Evolutionary conservation across 208 protist genomes (phyloP).

Genomic region (Trypanosoma lewisi): DNA sequence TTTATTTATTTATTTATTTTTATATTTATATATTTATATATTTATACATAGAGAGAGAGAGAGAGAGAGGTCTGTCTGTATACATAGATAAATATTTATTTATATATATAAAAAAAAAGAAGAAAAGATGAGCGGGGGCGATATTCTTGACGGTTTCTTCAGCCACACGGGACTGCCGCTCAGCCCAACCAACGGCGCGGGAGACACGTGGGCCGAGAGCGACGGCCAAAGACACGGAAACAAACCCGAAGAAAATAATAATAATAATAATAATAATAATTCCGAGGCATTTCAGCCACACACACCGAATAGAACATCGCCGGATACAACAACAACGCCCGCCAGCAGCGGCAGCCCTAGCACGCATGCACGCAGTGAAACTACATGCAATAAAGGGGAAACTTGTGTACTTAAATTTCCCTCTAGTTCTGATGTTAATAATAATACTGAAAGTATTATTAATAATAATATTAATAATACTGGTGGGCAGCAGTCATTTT

Average conservation of each 20-base stretch:
- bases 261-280: slow-evolving; percentile 16
- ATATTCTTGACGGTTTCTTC: slow-evolving; percentile 30
- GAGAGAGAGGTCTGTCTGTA: neutral
- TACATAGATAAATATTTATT: slow-evolving; percentile 9
- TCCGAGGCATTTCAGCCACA: slow-evolving; percentile 13
- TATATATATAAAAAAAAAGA: slow-evolving; percentile 5
- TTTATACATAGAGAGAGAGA: slow-evolving; percentile 5
- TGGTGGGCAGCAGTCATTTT: neutral
- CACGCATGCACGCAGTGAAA: too few species aligned
- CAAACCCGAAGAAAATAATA: neutral
- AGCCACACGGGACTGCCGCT: neutral
- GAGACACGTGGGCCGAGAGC: neutral
- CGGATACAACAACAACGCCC: slow-evolving; percentile 2
- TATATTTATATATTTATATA: slow-evolving; percentile 9
- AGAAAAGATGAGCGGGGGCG: slow-evolving; percentile 9
- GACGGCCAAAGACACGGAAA: neutral
- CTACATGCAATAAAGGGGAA: slow-evolving; percentile 4
- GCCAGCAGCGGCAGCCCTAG: neutral
- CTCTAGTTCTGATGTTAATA: too few species aligned
- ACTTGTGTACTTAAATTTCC: too few species aligned
- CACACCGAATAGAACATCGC: slow-evolving; percentile 15
- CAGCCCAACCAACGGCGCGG: neutral
- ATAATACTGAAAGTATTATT: too few species aligned
- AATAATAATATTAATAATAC: neutral
- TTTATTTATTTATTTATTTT: neutral